Evolutionary conservation across 1,139 yeast genomes (phyloP), one percentile per base, ranked within the genome.

Genomic region (Saccharomyces hybrid): DNA sequence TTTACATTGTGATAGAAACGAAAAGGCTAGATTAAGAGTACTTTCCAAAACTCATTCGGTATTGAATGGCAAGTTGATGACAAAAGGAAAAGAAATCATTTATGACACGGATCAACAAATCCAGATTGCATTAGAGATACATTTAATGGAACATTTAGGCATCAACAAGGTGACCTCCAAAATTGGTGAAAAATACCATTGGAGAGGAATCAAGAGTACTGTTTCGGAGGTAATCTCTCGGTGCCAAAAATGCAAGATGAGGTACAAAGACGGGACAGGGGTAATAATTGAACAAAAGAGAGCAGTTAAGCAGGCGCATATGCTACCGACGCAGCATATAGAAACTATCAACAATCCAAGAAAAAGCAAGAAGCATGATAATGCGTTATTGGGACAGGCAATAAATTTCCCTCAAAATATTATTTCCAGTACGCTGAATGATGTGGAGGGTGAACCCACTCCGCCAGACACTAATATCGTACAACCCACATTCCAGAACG

Each of bases 171-270:
- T 96, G 1, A 90, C 97, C 0, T 75, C 93, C 0, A 73, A 79
- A 41, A 82, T 93, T 23, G 80, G 95, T 0, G 95, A 87, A 59
- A 80, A 81, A 61, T 93, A 85, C 64, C 96, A 89, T 68, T 93
- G 98, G 97, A 81, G 90, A 1, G 80, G 96, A 51, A 87, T 93
- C 58, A 91, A 93, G 70, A 90, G 83, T 58, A 89, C 96, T 0
- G 96, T 88, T 0, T 84, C 87, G 0, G 82, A 83, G 46, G 95
- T 89, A 1, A 84, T 91, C 51, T 78, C 85, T 56, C 80, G 83
- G 56, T 93, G 99, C 67, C 75, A 79, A 1, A 85, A 82, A 54
- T 91, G 98, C 70, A 77, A 88, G 51, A 80, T 78, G 56, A 67
- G 73, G 47, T 64, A 67, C 27, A 69, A 66, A 46, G 66, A 66